phyloP scores from a whole-genome alignment of 2,329 filamentous ascomycete genomes.

The Aspergillus pseudotamarii region DNA sequence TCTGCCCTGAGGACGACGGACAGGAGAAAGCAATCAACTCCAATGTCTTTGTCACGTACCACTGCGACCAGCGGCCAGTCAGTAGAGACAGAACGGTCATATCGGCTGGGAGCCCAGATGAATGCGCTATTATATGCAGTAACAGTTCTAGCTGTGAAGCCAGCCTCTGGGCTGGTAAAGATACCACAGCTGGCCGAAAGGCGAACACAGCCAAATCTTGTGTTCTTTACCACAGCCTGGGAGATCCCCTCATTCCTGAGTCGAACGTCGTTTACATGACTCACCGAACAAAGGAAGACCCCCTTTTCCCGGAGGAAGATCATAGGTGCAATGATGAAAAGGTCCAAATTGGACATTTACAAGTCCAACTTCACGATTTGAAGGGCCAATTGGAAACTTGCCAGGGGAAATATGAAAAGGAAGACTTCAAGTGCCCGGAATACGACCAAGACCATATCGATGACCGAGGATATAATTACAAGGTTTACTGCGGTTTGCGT shows the following conservation, averaged over 20 bases:
- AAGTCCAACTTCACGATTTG: not conserved
- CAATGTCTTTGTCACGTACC: not conserved
- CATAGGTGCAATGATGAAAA: not conserved
- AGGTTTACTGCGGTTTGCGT: not conserved
- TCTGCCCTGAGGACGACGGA: not conserved
- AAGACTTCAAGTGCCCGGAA: not conserved
- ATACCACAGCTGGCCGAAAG: not conserved
- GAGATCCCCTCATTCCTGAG: not conserved
- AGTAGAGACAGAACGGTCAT: not conserved
- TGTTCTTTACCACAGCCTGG: not conserved
- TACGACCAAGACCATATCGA: not conserved
- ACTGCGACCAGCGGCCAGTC: not conserved
- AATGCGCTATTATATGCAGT: not conserved
- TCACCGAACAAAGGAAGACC: not conserved
- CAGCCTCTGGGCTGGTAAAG: not conserved
- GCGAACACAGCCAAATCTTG: not conserved
- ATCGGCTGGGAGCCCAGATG: not conserved
- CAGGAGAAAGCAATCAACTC: not conserved
- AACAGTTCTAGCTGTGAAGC: not conserved
- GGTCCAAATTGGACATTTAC: not conserved
- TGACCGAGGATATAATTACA: not conserved
- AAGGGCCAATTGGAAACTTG: not conserved
- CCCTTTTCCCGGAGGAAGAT: not conserved
- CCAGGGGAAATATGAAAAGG: not conserved
- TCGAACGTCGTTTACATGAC: not conserved